Conservation (phyloP, 2,329 filamentous ascomycete genomes). For the Hymenoscyphus fructigenus region DNA sequence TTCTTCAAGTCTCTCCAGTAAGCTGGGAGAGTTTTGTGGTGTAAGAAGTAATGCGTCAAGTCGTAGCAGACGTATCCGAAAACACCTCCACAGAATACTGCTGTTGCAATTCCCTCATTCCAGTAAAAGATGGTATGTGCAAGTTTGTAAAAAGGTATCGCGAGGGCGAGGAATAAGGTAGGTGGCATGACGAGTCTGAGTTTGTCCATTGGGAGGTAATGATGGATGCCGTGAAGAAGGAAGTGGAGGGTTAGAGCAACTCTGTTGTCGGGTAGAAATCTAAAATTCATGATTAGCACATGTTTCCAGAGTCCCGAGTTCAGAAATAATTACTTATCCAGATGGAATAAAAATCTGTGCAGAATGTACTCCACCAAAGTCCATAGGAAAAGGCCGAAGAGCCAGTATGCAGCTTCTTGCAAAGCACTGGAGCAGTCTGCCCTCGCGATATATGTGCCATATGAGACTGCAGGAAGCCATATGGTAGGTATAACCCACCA, state of each 20-base stretch:
- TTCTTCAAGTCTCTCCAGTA: conserved; percentile 96
- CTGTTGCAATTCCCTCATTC: conserved; percentile 78
- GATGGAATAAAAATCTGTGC: conserved; percentile 89
- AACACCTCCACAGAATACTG: conserved; percentile 84
- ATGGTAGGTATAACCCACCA: conserved; percentile 87
- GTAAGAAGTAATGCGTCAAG: conserved; percentile 96
- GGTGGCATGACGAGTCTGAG: conserved; percentile 97
- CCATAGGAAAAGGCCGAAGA: conserved; percentile 76
- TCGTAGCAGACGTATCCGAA: conserved; percentile 98
- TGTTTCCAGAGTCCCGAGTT: background rate
- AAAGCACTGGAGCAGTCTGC: conserved; percentile 55
- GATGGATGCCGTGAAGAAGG: conserved; percentile 92
- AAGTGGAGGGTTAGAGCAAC: conserved; percentile 87
- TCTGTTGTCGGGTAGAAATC: conserved; percentile 86
- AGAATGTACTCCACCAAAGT: conserved; percentile 85
- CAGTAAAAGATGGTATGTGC: conserved; percentile 79
- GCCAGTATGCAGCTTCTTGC: conserved; percentile 60
- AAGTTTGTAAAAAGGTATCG: conserved; percentile 88
- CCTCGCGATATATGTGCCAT: conserved; percentile 66
- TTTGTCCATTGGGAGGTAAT: conserved; percentile 99
- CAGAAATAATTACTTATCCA: conserved; percentile 70
- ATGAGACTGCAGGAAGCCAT: conserved; percentile 80
- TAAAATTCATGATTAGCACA: conserved; percentile 42
- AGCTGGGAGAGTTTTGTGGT: conserved; percentile 85
- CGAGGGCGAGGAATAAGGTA: conserved; percentile 78